phyloP scores from a whole-genome alignment of 179 eudicot species.

The Camellia oleifera region DNA sequence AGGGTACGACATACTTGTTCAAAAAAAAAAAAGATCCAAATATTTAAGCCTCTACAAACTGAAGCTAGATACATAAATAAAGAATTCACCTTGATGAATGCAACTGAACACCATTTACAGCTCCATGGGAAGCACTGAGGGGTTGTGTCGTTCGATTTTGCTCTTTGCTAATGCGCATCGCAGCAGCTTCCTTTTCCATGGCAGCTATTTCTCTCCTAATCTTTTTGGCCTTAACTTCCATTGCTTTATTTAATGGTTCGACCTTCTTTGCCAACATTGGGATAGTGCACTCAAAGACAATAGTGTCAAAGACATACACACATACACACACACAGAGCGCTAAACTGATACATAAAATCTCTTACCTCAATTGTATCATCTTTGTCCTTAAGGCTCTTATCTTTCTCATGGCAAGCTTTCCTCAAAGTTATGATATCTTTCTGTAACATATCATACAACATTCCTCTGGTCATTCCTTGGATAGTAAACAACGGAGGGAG shows the following conservation, averaged over 20 bases:
- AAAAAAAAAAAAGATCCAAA: background rate
- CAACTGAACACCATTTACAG: constrained; percentile 40
- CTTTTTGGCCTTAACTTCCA: no score
- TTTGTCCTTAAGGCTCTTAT: constrained; percentile 49
- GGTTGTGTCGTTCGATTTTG: constrained; percentile 55
- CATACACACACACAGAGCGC: background rate
- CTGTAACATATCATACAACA: constrained; percentile 64
- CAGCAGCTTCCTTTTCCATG: constrained; percentile 73
- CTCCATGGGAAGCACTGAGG: constrained; percentile 50
- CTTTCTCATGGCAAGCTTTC: constrained; percentile 39
- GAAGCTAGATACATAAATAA: background rate
- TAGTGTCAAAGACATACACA: background rate
- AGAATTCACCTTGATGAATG: constrained; percentile 45
- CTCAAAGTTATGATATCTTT: constrained; percentile 58
- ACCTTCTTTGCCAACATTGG: no score
- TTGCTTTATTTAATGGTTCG: no score
- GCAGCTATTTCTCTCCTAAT: constrained; percentile 73
- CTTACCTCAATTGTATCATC: constrained; percentile 69
- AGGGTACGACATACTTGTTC: background rate
- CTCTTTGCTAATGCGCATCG: constrained; percentile 53
- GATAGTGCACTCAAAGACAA: background rate
- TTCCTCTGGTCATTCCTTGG: constrained; percentile 17
- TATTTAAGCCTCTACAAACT: background rate
- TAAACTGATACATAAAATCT: background rate
- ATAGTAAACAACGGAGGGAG: no score